Percentiles rank a stretch among this genome's conserved stretches.
Evolutionary conservation across 352 stramenopile genomes (phyloP).

Genomic region (Phytophthora melonis): DNA sequence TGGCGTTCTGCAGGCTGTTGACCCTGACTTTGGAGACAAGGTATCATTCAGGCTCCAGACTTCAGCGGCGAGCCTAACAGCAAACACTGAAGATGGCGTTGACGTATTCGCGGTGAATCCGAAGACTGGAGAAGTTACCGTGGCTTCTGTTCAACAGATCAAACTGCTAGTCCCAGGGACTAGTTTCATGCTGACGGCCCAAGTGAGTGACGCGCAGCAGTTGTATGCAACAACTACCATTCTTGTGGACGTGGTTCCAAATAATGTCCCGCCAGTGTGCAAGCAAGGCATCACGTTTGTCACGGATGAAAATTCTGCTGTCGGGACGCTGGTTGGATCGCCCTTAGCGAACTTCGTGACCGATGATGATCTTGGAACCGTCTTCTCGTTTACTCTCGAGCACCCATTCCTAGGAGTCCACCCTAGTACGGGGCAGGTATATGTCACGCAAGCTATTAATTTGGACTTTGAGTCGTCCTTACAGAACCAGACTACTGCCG

Average conservation of each 20-base stretch:
- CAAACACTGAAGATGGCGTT: constrained; percentile 8
- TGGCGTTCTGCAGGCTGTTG: constrained; percentile 27
- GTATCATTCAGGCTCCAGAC: constrained; percentile 30
- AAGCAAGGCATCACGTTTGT: constrained; percentile 1
- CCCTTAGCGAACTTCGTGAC: constrained; percentile 22
- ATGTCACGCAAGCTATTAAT: constrained; percentile 30
- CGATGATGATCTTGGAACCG: constrained; percentile 36
- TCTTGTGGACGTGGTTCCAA: constrained; percentile 23
- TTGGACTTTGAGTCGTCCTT: constrained; percentile 37
- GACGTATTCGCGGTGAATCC: constrained; percentile 29
- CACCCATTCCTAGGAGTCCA: constrained; percentile 39
- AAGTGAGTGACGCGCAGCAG: constrained; percentile 19
- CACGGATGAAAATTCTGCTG: constrained; percentile 32
- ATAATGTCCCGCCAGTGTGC: constrained; percentile 28
- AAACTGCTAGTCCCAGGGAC: constrained; percentile 15
- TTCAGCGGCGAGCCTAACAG: background rate
- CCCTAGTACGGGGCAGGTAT: constrained; percentile 37
- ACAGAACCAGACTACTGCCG: constrained; percentile 13
- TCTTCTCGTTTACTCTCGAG: constrained; percentile 34
- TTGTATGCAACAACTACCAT: constrained; percentile 7
- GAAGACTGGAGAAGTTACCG: constrained; percentile 29
- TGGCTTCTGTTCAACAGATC: constrained; percentile 12
- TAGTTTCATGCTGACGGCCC: constrained; percentile 24
- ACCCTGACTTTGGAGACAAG: constrained; percentile 29
- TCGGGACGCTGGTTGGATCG: constrained; percentile 25